Base-by-base conservation (phyloP, 140 eudicot genomes). In the Senecio squalidus region DNA sequence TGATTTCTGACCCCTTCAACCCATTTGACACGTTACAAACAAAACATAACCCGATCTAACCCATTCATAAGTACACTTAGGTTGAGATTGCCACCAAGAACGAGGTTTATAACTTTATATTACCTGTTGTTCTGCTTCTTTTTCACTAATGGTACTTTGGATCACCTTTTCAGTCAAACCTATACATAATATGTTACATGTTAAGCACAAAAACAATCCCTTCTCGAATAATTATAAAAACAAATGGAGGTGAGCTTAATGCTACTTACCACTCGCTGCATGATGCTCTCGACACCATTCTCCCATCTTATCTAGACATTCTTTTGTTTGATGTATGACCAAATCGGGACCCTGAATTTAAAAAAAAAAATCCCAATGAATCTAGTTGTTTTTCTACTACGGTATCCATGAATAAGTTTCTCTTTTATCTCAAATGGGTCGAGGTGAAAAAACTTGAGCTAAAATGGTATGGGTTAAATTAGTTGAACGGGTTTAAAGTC, bases 231-330 rank as follows among this genome's bases (percentile, higher is more conserved):
- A n/a, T n/a, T n/a, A n/a, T n/a, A n/a, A n/a, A n/a, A n/a, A n/a
- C n/a, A n/a, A n/a, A n/a, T n/a, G n/a, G n/a, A n/a, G n/a, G n/a
- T n/a, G 31, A 47, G 55, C 27, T 11, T 13, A 36, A 65, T 24
- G 33, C 50, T 43, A 24, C 88, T 72, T 73, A 88, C 99, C 99
- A 67, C 96, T 93, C 70, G 75, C 94, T 61, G 76, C 82, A 74
- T 93, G 99, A 78, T 93, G 99, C 9, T 71, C 66, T 76, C 76
- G 93, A 78, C 96, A 87, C 99, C 99, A 93, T 69, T 84, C 87
- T 23, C 94, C 96, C 99, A 93, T 93, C 33, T 80, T 73, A 45
- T 82, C 96, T 25, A 88, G 73, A 67, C 96, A 93, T 64, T 88
- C 92, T 68, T 82, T 79, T 40, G 95, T 24, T 80, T 93, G 99